phyloP scores from a whole-genome alignment of 768 basidiomycete species.

The Tricholoma furcatifolium region DNA sequence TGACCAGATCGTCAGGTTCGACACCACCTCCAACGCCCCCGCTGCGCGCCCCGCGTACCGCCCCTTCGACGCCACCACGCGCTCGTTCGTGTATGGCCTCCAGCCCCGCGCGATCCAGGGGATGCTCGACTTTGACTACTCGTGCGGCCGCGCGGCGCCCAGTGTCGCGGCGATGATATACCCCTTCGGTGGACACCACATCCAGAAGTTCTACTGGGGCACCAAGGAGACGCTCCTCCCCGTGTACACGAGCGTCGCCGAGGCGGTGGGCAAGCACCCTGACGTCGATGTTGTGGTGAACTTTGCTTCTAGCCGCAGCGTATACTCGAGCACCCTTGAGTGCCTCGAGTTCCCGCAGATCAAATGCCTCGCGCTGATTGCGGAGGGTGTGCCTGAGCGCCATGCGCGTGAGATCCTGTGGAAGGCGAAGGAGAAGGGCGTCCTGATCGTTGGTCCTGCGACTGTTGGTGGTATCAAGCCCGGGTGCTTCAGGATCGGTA shows the following conservation, averaged over 20 bases:
- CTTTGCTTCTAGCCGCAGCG: slow-evolving; percentile 93
- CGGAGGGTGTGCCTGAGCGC: slow-evolving; percentile 98
- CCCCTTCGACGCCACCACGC: slow-evolving; percentile 92
- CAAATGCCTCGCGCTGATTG: slow-evolving; percentile 83
- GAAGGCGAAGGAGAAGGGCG: slow-evolving; percentile 79
- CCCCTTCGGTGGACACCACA: slow-evolving; percentile 99
- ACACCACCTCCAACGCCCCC: slow-evolving; percentile 36
- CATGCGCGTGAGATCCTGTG: slow-evolving; percentile 96
- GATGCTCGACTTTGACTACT: slow-evolving; percentile 97
- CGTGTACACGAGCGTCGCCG: slow-evolving; percentile 89
- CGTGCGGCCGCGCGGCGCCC: slow-evolving; percentile 88
- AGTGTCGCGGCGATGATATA: slow-evolving; percentile 99
- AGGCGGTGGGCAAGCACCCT: slow-evolving; percentile 91
- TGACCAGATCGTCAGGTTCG: slow-evolving; percentile 92
- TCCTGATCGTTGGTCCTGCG: slow-evolving; percentile 92
- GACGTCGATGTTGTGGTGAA: slow-evolving; percentile 98
- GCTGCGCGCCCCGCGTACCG: slow-evolving; percentile 73
- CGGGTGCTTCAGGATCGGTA: slow-evolving; percentile 99
- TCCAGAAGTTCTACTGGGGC: slow-evolving; percentile 99
- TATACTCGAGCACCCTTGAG: slow-evolving; percentile 94
- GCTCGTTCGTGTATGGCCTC: slow-evolving; percentile 96
- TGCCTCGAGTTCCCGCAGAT: slow-evolving; percentile 64
- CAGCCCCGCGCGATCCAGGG: slow-evolving; percentile 99
- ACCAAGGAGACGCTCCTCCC: slow-evolving; percentile 98
- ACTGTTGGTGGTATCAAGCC: slow-evolving; percentile 99